Conservation (phyloP, 768 basidiomycete genomes). For the Pisolithus albus region DNA sequence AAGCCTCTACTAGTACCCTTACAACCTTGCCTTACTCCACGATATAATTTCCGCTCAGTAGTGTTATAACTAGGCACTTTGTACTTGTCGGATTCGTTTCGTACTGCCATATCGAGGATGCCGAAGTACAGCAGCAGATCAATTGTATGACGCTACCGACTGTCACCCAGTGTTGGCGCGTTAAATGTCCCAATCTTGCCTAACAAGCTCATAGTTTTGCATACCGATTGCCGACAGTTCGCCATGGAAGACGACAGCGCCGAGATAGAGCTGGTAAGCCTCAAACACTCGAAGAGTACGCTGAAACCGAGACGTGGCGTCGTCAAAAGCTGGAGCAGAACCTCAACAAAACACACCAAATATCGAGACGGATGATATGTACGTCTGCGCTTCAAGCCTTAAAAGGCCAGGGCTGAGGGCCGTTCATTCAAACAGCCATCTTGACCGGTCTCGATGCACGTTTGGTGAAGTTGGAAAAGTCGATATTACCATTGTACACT, state of each 20-base stretch:
- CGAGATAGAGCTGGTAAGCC: constrained; percentile 64
- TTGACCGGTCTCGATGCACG: constrained; percentile 80
- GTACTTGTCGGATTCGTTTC: too few relatives aligned
- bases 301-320: not conserved
- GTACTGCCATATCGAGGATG: too few relatives aligned
- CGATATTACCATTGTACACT: constrained; percentile 75
- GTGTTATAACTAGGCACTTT: too few relatives aligned
- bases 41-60: too few relatives aligned
- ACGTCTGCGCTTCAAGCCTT: constrained; percentile 22
- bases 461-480: constrained; percentile 76
- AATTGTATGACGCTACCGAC: too few relatives aligned
- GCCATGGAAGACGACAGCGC: constrained; percentile 58
- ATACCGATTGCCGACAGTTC: not conserved
- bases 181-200: too few relatives aligned
- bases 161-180: too few relatives aligned
- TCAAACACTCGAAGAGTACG: not conserved
- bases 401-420: not conserved
- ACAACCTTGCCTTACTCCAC: too few relatives aligned
- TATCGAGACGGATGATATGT: constrained; percentile 85
- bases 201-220: too few relatives aligned
- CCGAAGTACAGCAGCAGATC: too few relatives aligned
- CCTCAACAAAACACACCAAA: constrained; percentile 76
- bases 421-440: constrained; percentile 51
- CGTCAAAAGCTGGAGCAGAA: constrained; percentile 70
- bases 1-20: too few relatives aligned